Base-by-base conservation (phyloP, 2,329 filamentous ascomycete genomes). In the Colletotrichum filicis region DNA sequence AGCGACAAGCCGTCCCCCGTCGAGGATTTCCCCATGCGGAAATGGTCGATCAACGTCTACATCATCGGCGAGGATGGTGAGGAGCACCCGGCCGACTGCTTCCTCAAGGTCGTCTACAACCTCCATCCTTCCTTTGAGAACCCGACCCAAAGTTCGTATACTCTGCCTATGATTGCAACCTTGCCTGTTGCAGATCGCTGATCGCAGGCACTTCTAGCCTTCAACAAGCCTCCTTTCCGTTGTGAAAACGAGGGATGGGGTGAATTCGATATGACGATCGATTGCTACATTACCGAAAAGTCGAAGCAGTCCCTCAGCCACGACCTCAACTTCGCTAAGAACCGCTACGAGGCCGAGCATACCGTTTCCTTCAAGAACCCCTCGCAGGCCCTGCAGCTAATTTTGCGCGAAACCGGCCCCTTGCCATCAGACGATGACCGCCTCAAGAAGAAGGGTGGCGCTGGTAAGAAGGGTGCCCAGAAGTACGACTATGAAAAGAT, bases 241-340 rank as follows among this genome's bases (percentile, higher is more conserved):
- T 97, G 97, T 83, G 88, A 91, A 75, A 97, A 99, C 84, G 94
- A 98, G 84, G 97, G 97, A 77, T 99, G 97, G 97, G 97, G 97
- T 79, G 97, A 98, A 85, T 99, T 99, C 82, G 97, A 98, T 81
- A 96, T 99, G 92, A 88, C 87, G 60, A 97, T 98, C 79, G 91
- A 94, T 74, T 89, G 97, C 77, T 93, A 92, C 80, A 94, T 93
- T 56, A 92, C 93, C 35, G 95, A 97, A 83, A 98, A 98, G 87
- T 93, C 92, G 71, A 96, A 98, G 79, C 90, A 95, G 79, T 87
- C 90, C 16, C 88, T 99, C 76, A 85, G 88, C 63, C 97, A 99
- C 83, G 97, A 99, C 80, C 89, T 99, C 74, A 98, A 98, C 87
- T 99, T 99, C 83, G 89, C 91, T 77, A 89, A 92, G 76, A 88